Percentiles rank a stretch among this genome's conserved stretches.
These are phyloP conservation scores for Calonectria crousiana DNA, from an alignment of 2,329 filamentous ascomycete species.

Conservation along the genomic window DNA sequence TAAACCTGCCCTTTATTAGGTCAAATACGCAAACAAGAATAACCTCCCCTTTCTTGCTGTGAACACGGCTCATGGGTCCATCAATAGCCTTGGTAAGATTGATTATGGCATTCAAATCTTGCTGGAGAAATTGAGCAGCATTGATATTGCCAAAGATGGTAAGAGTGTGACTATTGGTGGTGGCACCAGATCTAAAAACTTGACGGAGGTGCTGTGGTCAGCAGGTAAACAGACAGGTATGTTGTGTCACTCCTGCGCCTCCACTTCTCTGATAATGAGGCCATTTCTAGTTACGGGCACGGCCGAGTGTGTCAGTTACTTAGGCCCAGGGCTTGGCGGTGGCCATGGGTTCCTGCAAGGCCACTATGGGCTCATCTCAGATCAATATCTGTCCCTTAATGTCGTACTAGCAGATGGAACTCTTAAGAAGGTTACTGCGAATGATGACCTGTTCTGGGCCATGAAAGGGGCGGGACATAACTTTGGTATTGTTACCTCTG, in stretches of 20 bases:
- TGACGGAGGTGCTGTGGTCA: conserved; percentile 62
- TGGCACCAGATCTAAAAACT: conserved; percentile 58
- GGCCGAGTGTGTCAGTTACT: conserved; percentile 44
- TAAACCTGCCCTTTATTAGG: conserved; percentile 23
- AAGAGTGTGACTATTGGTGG: conserved; percentile 62
- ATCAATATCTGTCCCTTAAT: conserved; percentile 49
- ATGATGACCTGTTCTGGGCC: conserved; percentile 51
- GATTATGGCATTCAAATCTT: conserved; percentile 63
- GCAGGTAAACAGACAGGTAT: conserved; percentile 63
- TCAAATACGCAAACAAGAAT: conserved; percentile 59
- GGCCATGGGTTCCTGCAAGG: conserved; percentile 48
- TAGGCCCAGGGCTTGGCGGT: conserved; percentile 47
- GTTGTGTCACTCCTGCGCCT: neutral
- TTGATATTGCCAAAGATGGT: conserved; percentile 56
- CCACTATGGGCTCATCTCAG: conserved; percentile 45
- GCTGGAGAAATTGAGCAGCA: conserved; percentile 56
- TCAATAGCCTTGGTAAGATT: conserved; percentile 62
- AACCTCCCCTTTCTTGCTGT: conserved; percentile 64
- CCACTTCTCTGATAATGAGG: neutral
- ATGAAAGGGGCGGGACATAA: conserved; percentile 50
- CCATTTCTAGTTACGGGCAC: conserved; percentile 35
- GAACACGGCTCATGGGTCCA: conserved; percentile 64
- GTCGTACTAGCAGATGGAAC: conserved; percentile 49
- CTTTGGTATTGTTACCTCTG: conserved; percentile 49
- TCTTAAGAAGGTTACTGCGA: conserved; percentile 35